A percentile compares a stretch with the other conserved stretches of the same genome.
phyloP scores from a whole-genome alignment of 257 asterid species.

The Scutellaria baicalensis region DNA sequence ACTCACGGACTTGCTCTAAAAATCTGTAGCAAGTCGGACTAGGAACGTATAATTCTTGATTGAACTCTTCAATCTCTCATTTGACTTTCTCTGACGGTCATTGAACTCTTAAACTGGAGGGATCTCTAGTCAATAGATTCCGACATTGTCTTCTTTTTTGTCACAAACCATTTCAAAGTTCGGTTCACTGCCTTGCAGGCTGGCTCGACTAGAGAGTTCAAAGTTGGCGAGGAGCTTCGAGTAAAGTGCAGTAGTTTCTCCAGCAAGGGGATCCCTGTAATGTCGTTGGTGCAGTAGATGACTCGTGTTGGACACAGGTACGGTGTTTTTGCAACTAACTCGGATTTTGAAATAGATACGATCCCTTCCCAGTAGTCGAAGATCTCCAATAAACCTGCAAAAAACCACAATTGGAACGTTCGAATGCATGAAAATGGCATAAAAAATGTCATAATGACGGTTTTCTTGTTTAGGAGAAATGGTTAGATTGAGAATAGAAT shows the following conservation, averaged over 20 bases:
- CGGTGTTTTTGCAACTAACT: not conserved
- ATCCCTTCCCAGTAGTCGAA: not conserved
- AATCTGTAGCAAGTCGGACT: not conserved
- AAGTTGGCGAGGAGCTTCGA: conserved; percentile 59
- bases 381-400: not conserved
- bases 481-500: not conserved
- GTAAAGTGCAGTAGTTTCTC: conserved; percentile 80
- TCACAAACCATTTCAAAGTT: not conserved
- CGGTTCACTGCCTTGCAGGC: conserved; percentile 31
- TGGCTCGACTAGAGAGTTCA: conserved; percentile 40
- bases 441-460: not conserved
- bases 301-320: not conserved
- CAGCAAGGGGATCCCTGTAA: conserved; percentile 78
- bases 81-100: too few species aligned
- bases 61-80: too few species aligned
- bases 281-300: conserved; percentile 46
- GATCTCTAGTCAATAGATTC: too few species aligned
- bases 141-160: not conserved
- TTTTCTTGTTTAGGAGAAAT: not conserved
- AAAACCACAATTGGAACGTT: not conserved
- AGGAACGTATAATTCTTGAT: not conserved
- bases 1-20: not conserved
- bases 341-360: not conserved
- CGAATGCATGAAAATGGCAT: not conserved
- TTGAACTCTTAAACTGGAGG: too few species aligned